These are phyloP conservation scores for Aspergillus sp. DNA, from an alignment of 2,329 filamentous ascomycete genomes.

Conservation along the genomic window DNA sequence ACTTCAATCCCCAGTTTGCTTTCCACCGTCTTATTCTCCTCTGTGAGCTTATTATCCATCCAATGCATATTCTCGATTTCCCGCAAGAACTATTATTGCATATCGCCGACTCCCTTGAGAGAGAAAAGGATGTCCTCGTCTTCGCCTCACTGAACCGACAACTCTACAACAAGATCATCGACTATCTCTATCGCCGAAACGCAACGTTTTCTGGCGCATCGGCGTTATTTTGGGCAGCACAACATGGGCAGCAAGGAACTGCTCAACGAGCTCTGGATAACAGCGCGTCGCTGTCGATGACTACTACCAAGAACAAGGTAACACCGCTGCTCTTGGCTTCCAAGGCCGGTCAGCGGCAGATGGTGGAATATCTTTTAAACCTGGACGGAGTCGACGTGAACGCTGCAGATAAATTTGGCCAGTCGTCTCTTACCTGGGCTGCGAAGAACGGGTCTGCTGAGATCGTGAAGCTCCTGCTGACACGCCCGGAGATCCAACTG, in stretches of 20 bases:
- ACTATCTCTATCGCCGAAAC: not conserved
- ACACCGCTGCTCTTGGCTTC: not conserved
- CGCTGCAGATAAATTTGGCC: not conserved
- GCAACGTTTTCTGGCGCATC: not conserved
- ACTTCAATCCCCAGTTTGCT: no score
- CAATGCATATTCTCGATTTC: not conserved
- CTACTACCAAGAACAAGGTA: not conserved
- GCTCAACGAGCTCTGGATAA: not conserved
- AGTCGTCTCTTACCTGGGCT: not conserved
- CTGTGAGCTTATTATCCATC: not conserved
- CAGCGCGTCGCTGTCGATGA: not conserved
- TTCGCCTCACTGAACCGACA: not conserved
- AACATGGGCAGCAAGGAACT: not conserved
- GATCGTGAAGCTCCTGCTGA: not conserved
- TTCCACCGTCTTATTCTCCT: no score
- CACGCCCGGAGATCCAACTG: not conserved
- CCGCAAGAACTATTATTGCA: not conserved
- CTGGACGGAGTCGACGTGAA: not conserved
- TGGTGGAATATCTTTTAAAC: not conserved
- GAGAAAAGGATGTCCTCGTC: not conserved
- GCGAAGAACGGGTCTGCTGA: not conserved
- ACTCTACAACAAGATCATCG: not conserved
- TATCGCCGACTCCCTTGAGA: not conserved
- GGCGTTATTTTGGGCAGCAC: not conserved
- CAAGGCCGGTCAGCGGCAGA: not conserved